Base-by-base conservation (phyloP, 2,329 filamentous ascomycete genomes). In the Chaetomium olivaceum region DNA sequence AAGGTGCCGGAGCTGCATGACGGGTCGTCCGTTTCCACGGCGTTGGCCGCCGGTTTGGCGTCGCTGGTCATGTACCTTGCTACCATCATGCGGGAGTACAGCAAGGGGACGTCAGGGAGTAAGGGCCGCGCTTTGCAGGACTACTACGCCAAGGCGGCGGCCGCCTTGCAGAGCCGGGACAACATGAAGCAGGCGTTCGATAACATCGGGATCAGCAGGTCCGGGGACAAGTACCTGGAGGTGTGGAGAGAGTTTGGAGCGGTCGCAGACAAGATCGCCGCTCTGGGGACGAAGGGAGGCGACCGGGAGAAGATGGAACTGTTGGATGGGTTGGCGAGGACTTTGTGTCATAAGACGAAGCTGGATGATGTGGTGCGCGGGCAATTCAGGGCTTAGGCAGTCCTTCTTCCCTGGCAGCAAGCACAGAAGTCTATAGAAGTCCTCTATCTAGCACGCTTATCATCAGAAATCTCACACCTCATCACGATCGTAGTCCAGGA, bases 401-500 rank as follows among this genome's bases (percentile, higher is more conserved):
- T 25, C 21, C 21, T 21, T 50, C 21, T 51, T 19, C 14, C 50
- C 25, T 25, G 50, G 23, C 50, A 25, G 31, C 33, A 58, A 9
- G 29, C 23, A 58, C 39, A 58, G 25, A 25, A 50, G 57, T 58
- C 57, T 58, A 58, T 58, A 50, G 36, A 27, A 58, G 25, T 31
- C 39, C 33, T 57, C 25, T 58, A 58, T 58, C 39, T 58, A 29
- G 57, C 57, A 29, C 57, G 57, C 57, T 50, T 39, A 57, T 39
- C 12, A 27, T n/a, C 16, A 46, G 23, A 46, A 29, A 39, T 25
- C 19, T 21, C 33, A 56, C 19, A 46, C 21, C 21, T 46, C 56
- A 46, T 12, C 33, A 43, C 4, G 27, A 54, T 54, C 23, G 19
- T 48, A 43, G 39, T 43, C 39, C 39, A 43, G 39, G 39, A 43